Conservation (phyloP, 164 flowering plant genomes). For the Berberis vulgaris region DNA sequence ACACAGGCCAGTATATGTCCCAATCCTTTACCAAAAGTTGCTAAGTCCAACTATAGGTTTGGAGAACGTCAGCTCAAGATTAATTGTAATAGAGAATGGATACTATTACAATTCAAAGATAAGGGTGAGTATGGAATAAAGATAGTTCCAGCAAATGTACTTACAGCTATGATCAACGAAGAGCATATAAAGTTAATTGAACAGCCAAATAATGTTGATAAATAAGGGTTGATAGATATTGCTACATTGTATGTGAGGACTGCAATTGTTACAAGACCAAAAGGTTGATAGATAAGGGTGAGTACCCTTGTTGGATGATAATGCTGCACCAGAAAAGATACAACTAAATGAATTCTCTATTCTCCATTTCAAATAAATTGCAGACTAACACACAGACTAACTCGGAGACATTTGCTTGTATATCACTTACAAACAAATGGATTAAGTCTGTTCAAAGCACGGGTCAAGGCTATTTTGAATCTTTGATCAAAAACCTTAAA, state of each 20-base stretch:
- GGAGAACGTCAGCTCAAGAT: neutral
- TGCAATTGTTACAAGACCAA: slow-evolving; percentile 30
- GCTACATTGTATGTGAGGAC: slow-evolving; percentile 31
- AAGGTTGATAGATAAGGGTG: slow-evolving; percentile 37
- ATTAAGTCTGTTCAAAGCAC: no score
- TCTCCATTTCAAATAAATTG: no score
- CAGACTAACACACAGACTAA: no score
- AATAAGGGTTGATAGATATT: slow-evolving; percentile 24
- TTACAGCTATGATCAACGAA: slow-evolving; percentile 45
- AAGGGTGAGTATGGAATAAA: no score
- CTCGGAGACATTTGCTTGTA: no score
- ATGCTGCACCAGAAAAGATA: slow-evolving; percentile 14
- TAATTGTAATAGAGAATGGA: no score
- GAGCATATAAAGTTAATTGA: slow-evolving; percentile 47
- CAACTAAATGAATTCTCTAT: neutral
- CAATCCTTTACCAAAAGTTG: slow-evolving; percentile 54
- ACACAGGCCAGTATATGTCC: slow-evolving; percentile 51
- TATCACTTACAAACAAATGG: no score
- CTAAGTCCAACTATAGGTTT: slow-evolving; percentile 51
- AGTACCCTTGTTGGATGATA: slow-evolving; percentile 41
- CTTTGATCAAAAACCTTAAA: no score
- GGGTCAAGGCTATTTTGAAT: no score
- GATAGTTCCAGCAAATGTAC: neutral
- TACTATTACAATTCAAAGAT: no score
- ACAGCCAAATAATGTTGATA: slow-evolving; percentile 45